Evolutionary conservation across 2,329 filamentous ascomycete genomes (phyloP), one percentile per base, ranked within the genome.

Genomic region (Capronia coronata): DNA sequence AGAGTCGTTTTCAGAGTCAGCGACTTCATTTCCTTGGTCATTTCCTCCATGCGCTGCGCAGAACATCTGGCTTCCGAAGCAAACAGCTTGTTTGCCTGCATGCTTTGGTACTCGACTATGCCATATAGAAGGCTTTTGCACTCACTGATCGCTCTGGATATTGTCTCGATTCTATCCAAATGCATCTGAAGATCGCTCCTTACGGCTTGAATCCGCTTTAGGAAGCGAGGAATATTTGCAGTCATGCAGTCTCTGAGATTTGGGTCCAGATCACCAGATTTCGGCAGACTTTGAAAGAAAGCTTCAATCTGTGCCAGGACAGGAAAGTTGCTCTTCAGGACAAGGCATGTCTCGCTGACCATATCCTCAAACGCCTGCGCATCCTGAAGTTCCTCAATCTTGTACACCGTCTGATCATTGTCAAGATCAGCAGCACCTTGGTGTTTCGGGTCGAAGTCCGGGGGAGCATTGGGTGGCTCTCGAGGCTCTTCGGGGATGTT

Each of bases 301-400:
- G 55, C 34, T 21, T 49, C 51, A 10, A 65, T 32, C 14, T 61
- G 54, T 10, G 39, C 45, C 2, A 71, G 48, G 7, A 69, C 59
- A 4, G 62, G 57, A 1, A 59, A 50, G 43, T 71, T 69, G 1
- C 60, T 46, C 16, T 59, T 61, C 0, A 72, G 47, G 0, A 67
- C 57, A 0, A 67, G 55, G 1, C 63, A 40, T 0, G 62, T 57
- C 43, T 71, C 66, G 23, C 68, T 68, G 4, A 60, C 59, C 38
- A 63, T 63, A 11, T 73, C 70, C 51, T 70, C 64, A 34, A 64
- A 63, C 34, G 53, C 59, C 43, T 72, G 70, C 11, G 72, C 47
- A 10, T 58, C 56, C 49, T 67, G 67, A 10, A 69, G 61, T 35
- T 69, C 56, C 18, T 54, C 44, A 1, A 59, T 52, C 2, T 23